Base-by-base conservation (phyloP, 768 basidiomycete genomes). In the Paxillus ammoniavirescens region DNA sequence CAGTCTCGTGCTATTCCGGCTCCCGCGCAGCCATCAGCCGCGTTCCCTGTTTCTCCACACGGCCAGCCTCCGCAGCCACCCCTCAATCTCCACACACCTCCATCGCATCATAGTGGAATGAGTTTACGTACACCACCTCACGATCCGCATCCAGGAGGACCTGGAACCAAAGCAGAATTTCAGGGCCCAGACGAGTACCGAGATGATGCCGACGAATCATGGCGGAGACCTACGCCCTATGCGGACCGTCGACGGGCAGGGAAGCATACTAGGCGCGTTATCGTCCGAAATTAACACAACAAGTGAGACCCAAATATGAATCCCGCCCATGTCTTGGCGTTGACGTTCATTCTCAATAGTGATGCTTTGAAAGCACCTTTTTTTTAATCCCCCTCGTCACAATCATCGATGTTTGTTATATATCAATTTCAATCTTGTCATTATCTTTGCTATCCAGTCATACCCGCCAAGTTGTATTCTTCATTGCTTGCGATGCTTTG, bases 231-330 rank as follows among this genome's bases (percentile, higher is more conserved):
- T 1, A 89, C 83, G 69, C 87, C 89, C 18, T 83, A 86, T 62
- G 79, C 81, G 38, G 88, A 89, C 66, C 82, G 89, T 21, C 75
- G 89, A 51, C 76, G 89, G 52, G 89, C 89, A 48, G 89, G 89
- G 47, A 91, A 91, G 67, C 89, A 91, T 65, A 91, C 89, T 21
- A 78, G 76, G 63, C 80, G 89, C 49, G 83, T 90, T 33, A 82
- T 90, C 57, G 82, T 86, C 54, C 72, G 80, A 44, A 57, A 40
- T 37, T 72, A 53, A 68, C 23, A 10, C 31, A 15, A 57, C 60
- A 46, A 49, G 53, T 56, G 2, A 14, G 0, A 38, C 17, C 9
- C 23, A 4, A 37, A 46, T 3, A 6, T 40, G 12, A 17, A n/a
- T 26, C 44, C 46, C 13, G 4, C 8, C 33, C 18, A 30, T 23